Evolutionary conservation across 139 green algal genomes (phyloP).

Genomic region (Micractinium sp.): DNA sequence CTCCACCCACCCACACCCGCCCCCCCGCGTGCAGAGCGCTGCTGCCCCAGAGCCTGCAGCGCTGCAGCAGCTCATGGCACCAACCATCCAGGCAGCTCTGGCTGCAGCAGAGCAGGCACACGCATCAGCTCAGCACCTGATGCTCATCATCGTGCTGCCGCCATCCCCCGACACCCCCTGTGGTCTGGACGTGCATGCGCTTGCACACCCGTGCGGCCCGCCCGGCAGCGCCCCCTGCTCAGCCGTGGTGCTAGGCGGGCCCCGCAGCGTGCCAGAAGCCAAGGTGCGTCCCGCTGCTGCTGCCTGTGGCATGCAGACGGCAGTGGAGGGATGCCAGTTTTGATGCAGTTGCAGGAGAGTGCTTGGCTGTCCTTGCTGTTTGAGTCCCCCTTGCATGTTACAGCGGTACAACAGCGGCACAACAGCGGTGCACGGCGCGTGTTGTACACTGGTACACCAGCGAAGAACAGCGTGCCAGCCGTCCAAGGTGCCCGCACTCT

Average conservation of each 20-base stretch:
- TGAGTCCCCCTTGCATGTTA: background rate
- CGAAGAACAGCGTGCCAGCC: too few relatives aligned
- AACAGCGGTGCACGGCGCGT: too few relatives aligned
- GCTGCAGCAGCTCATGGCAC: background rate
- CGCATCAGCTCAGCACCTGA: background rate
- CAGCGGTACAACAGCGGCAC: too few relatives aligned
- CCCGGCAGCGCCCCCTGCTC: background rate
- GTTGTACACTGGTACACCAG: too few relatives aligned
- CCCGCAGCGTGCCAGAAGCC: conserved; percentile 26
- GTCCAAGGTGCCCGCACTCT: too few relatives aligned
- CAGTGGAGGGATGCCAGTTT: too few relatives aligned
- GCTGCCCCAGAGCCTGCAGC: background rate
- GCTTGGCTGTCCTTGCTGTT: too few relatives aligned
- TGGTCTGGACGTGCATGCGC: background rate
- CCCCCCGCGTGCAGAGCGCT: background rate
- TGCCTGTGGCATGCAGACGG: too few relatives aligned
- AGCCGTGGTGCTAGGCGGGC: conserved; percentile 32
- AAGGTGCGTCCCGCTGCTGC: conserved; percentile 22
- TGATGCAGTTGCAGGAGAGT: too few relatives aligned
- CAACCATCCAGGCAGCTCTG: background rate
- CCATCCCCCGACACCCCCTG: background rate
- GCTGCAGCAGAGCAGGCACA: background rate
- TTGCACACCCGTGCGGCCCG: background rate
- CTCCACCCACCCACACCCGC: background rate
- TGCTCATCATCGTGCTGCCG: conserved; percentile 23